These are phyloP conservation scores for Aspergillus bombycis DNA, from an alignment of 2,329 filamentous ascomycete species.

Conservation along the genomic window DNA sequence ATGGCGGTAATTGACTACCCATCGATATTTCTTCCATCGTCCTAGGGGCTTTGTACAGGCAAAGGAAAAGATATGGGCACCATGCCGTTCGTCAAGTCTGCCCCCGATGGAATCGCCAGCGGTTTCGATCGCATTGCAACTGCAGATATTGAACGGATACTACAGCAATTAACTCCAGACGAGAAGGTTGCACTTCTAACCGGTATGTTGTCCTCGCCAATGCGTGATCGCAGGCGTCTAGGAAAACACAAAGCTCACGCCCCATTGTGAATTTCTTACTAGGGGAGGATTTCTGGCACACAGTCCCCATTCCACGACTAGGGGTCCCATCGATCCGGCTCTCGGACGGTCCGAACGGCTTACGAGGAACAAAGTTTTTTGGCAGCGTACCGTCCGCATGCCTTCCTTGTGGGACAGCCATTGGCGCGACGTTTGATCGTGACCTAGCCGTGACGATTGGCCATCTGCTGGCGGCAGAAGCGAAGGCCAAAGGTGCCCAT, in stretches of 20 bases:
- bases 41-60: not conserved
- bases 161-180: conserved; percentile 55
- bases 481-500: conserved; percentile 72
- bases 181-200: conserved; percentile 56
- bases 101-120: not conserved
- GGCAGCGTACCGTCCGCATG: conserved; percentile 71
- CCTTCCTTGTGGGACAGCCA: conserved; percentile 76
- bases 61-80: not conserved
- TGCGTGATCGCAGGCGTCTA: not conserved
- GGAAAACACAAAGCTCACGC: not conserved
- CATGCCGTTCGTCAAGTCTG: conserved; percentile 1
- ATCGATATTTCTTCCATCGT: not conserved
- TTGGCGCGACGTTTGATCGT: conserved; percentile 78
- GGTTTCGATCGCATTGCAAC: conserved; percentile 6
- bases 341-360: conserved; percentile 70
- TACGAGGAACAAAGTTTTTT: conserved; percentile 68
- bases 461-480: conserved; percentile 70
- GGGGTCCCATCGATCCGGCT: conserved; percentile 67
- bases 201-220: conserved; percentile 26
- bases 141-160: conserved; percentile 48
- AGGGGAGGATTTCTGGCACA: conserved; percentile 68
- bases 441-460: conserved; percentile 70
- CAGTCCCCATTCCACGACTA: conserved; percentile 63
- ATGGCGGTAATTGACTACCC: not conserved
- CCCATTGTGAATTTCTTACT: not conserved